Evolutionary conservation across 1,284 basidiomycete species (phyloP).

Genomic region (Austroboletus olivaceoglutinosus): DNA sequence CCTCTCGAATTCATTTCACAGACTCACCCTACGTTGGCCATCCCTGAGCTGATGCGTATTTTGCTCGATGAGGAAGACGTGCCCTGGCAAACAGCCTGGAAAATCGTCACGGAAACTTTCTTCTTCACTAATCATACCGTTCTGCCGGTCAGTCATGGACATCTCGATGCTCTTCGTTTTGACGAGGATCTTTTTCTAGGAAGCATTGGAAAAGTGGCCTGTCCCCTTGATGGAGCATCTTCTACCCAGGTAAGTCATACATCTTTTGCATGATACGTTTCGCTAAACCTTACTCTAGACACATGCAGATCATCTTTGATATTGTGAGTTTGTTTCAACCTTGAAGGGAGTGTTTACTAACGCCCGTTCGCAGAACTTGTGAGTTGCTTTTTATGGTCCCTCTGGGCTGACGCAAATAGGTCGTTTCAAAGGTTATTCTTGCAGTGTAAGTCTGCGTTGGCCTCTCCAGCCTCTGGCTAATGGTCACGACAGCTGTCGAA

Average conservation of each 20-base stretch:
- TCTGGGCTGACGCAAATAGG: neutral
- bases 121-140: constrained; percentile 95
- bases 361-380: constrained; percentile 45
- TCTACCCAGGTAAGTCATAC: constrained; percentile 59
- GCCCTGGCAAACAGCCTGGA: constrained; percentile 82
- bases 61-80: constrained; percentile 86
- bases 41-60: constrained; percentile 92
- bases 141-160: constrained; percentile 51
- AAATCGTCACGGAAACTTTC: constrained; percentile 83
- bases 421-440: constrained; percentile 52
- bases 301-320: constrained; percentile 89
- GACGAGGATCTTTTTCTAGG: constrained; percentile 37
- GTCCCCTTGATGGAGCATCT: constrained; percentile 80
- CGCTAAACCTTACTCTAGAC: constrained; percentile 37
- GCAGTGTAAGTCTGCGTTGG: constrained; percentile 44
- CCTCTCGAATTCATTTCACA: constrained; percentile 29
- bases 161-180: neutral
- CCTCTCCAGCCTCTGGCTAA: constrained; percentile 6
- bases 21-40: constrained; percentile 92
- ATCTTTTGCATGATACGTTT: neutral
- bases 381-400: constrained; percentile 17
- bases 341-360: constrained; percentile 8
- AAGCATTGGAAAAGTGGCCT: constrained; percentile 86
- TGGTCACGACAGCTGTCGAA: constrained; percentile 65
- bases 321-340: constrained; percentile 53